A percentile compares a stretch with the other conserved stretches of the same genome.
These are phyloP conservation scores for Achaetomium macrosporum DNA, from an alignment of 2,329 filamentous ascomycete genomes.

Conservation along the genomic window DNA sequence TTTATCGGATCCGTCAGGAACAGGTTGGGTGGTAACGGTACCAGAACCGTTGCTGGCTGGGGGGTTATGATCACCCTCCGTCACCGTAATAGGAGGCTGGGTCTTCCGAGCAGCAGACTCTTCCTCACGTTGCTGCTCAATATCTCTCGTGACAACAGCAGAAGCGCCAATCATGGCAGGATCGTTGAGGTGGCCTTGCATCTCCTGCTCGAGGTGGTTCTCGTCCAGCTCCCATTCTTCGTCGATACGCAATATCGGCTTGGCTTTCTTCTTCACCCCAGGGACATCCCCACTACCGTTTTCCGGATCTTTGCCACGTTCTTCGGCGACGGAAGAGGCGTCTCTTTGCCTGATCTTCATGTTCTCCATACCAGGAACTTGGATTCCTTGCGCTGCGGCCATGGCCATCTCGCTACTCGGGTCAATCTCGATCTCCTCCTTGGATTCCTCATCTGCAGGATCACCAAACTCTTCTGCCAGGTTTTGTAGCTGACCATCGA, in stretches of 20 bases:
- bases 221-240: slow-evolving; percentile 60
- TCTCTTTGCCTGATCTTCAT: slow-evolving; percentile 17
- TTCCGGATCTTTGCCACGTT: not conserved
- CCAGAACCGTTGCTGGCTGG: not conserved
- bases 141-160: slow-evolving; percentile 10
- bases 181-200: slow-evolving; percentile 63
- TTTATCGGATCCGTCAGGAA: not conserved
- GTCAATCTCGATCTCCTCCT: slow-evolving; percentile 18
- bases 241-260: slow-evolving; percentile 47
- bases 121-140: slow-evolving; percentile 13
- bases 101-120: not conserved
- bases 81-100: not conserved
- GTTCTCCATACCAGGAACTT: slow-evolving; percentile 20
- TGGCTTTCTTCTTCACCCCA: slow-evolving; percentile 19
- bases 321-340: not conserved
- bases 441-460: slow-evolving; percentile 11
- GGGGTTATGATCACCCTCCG: not conserved
- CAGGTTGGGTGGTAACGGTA: not conserved
- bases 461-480: slow-evolving; percentile 42
- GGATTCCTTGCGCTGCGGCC: slow-evolving; percentile 25
- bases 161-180: slow-evolving; percentile 41
- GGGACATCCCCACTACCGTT: slow-evolving; percentile 6
- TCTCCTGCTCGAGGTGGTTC: slow-evolving; percentile 61
- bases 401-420: slow-evolving; percentile 27
- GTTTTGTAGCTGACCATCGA: slow-evolving; percentile 23